phyloP scores from a whole-genome alignment of 805 yeast genomes.

The Candida anglica region DNA sequence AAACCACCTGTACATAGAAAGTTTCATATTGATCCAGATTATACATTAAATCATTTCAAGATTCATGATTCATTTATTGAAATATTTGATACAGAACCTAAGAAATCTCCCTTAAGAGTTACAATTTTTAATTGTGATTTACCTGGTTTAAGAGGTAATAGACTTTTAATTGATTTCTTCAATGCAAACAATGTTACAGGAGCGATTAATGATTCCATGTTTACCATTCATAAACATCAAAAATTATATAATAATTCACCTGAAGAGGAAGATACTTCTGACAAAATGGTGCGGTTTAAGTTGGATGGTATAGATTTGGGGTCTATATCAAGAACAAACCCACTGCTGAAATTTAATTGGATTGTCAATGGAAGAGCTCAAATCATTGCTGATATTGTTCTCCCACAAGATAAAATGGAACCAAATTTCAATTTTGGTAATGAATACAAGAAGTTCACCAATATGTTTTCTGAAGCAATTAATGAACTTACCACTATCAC shows the following conservation, averaged over 20 bases:
- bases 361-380: slow-evolving; percentile 67
- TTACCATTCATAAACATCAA: slow-evolving; percentile 74
- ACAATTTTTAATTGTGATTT: slow-evolving; percentile 64
- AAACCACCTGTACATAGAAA: not conserved
- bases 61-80: slow-evolving; percentile 51
- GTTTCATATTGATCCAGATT: slow-evolving; percentile 25
- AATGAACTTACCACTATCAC: slow-evolving; percentile 21
- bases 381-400: slow-evolving; percentile 65
- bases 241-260: slow-evolving; percentile 34
- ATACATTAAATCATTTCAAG: slow-evolving; percentile 34
- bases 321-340: slow-evolving; percentile 20
- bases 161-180: slow-evolving; percentile 62
- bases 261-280: slow-evolving; percentile 17
- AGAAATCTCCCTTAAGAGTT: slow-evolving; percentile 37
- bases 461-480: slow-evolving; percentile 22
- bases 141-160: slow-evolving; percentile 54
- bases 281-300: slow-evolving; percentile 32
- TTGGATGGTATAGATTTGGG: slow-evolving; percentile 40
- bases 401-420: slow-evolving; percentile 44
- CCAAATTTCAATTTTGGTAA: slow-evolving; percentile 7
- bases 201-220: slow-evolving; percentile 68
- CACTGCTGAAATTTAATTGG: slow-evolving; percentile 61
- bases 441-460: slow-evolving; percentile 21
- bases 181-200: slow-evolving; percentile 72
- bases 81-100: slow-evolving; percentile 21